Evolutionary conservation across 2,329 filamentous ascomycete genomes (phyloP).

Genomic region (Paraphaeosphaeria minitans): DNA sequence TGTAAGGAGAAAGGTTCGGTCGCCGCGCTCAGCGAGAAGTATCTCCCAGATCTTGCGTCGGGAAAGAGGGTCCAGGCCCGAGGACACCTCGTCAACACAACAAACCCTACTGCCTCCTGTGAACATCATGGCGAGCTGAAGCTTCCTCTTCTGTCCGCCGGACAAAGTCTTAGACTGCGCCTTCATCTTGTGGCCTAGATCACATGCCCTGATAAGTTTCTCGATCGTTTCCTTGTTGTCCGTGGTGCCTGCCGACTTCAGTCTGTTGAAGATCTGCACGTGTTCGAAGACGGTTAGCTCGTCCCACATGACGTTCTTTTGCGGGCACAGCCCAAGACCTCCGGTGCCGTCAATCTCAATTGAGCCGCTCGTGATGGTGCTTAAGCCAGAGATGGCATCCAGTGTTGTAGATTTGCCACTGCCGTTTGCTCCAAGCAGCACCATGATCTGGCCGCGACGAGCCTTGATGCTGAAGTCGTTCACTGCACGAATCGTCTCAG

Average conservation of each 20-base stretch:
- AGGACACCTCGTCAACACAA: slow-evolving; percentile 89
- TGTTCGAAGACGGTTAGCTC: slow-evolving; percentile 86
- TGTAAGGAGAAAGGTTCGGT: slow-evolving; percentile 82
- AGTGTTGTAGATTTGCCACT: slow-evolving; percentile 90
- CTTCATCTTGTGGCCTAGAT: slow-evolving; percentile 74
- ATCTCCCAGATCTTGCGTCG: slow-evolving; percentile 95
- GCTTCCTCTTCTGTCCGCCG: slow-evolving; percentile 88
- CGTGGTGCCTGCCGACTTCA: slow-evolving; percentile 65
- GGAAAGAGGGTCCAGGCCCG: slow-evolving; percentile 84
- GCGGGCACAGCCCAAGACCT: slow-evolving; percentile 84
- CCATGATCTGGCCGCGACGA: slow-evolving; percentile 79
- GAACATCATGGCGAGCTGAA: slow-evolving; percentile 94
- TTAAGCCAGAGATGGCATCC: slow-evolving; percentile 83
- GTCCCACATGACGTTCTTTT: slow-evolving; percentile 94
- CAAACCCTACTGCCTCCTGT: slow-evolving; percentile 87
- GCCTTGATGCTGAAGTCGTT: slow-evolving; percentile 73
- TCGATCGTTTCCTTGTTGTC: slow-evolving; percentile 65
- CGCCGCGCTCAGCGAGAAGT: slow-evolving; percentile 79
- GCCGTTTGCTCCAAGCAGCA: slow-evolving; percentile 86
- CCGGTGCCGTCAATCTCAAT: slow-evolving; percentile 80
- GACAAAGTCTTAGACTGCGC: slow-evolving; percentile 79
- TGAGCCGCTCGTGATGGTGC: slow-evolving; percentile 73
- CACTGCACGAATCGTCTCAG: slow-evolving; percentile 79
- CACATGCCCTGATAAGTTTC: slow-evolving; percentile 71
- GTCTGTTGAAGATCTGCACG: slow-evolving; percentile 77